Percentiles rank a stretch among this genome's conserved stretches.
These are phyloP conservation scores for Artomyces pyxidatus DNA, from an alignment of 768 basidiomycete species.

Conservation along the genomic window DNA sequence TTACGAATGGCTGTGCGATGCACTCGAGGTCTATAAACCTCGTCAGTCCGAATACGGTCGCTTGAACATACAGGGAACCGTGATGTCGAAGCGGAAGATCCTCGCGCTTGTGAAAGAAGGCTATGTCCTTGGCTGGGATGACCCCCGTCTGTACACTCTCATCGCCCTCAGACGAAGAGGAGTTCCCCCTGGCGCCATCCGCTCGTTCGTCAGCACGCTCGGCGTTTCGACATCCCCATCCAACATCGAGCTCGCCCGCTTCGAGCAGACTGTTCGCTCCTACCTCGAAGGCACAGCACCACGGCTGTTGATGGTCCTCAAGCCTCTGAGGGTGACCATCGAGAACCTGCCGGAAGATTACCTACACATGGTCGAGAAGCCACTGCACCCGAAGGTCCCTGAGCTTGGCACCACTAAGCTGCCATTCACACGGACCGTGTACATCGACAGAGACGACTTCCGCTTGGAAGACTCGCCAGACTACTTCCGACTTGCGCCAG, in stretches of 20 bases:
- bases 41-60: constrained; percentile 96
- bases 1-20: constrained; percentile 99
- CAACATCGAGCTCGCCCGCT: constrained; percentile 81
- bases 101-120: constrained; percentile 76
- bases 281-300: constrained; percentile 87
- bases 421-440: constrained; percentile 83
- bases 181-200: constrained; percentile 92
- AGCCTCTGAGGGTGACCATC: constrained; percentile 84
- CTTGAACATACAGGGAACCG: constrained; percentile 85
- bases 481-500: constrained; percentile 96
- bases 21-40: constrained; percentile 94
- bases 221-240: constrained; percentile 84
- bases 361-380: constrained; percentile 76
- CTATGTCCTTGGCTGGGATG: constrained; percentile 91
- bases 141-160: constrained; percentile 93
- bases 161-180: constrained; percentile 93
- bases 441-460: constrained; percentile 93
- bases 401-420: constrained; percentile 74
- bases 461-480: constrained; percentile 84
- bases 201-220: constrained; percentile 87
- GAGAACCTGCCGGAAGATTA: constrained; percentile 88
- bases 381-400: constrained; percentile 89
- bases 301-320: constrained; percentile 84
- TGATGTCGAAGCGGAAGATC: constrained; percentile 97
- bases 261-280: constrained; percentile 82